Conservation (phyloP, 352 stramenopile genomes). For the Phytophthora multivora region DNA sequence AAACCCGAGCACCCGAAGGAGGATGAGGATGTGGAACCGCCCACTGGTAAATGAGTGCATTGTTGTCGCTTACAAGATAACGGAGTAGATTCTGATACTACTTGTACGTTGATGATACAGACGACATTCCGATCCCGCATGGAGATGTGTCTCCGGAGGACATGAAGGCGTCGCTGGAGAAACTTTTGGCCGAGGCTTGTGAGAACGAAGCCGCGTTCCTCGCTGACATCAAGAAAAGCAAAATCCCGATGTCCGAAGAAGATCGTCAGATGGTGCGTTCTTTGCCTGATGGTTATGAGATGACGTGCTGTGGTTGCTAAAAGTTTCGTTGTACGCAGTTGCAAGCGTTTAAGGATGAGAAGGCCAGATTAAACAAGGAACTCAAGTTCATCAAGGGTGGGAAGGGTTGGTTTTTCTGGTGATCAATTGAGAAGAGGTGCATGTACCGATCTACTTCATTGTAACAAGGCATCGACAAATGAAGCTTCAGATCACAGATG, state of each 20-base stretch:
- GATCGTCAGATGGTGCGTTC: conserved; percentile 77
- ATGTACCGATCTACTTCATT: neutral
- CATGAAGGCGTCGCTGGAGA: conserved; percentile 78
- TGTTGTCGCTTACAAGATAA: conserved; percentile 1
- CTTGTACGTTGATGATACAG: conserved; percentile 24
- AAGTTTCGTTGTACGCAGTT: conserved; percentile 40
- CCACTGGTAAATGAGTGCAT: conserved; percentile 10
- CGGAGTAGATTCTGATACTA: neutral
- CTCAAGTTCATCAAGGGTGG: conserved; percentile 81
- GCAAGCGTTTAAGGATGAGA: conserved; percentile 88
- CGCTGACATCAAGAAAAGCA: conserved; percentile 72
- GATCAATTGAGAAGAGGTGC: too few relatives aligned
- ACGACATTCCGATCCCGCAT: conserved; percentile 57
- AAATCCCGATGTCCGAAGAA: conserved; percentile 54
- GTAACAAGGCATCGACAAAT: conserved; percentile 16
- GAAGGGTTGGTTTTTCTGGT: conserved; percentile 27
- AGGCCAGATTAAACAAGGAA: conserved; percentile 84
- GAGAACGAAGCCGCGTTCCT: conserved; percentile 85
- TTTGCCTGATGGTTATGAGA: neutral
- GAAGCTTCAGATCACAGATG: conserved; percentile 13
- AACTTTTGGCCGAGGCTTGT: conserved; percentile 71
- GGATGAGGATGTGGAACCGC: conserved; percentile 41
- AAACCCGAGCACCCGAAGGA: conserved; percentile 37
- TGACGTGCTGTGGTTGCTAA: neutral
- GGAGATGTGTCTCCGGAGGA: conserved; percentile 59